These are phyloP conservation scores for Aspergillus caelatus DNA, from an alignment of 2,329 filamentous ascomycete species.

Conservation along the genomic window DNA sequence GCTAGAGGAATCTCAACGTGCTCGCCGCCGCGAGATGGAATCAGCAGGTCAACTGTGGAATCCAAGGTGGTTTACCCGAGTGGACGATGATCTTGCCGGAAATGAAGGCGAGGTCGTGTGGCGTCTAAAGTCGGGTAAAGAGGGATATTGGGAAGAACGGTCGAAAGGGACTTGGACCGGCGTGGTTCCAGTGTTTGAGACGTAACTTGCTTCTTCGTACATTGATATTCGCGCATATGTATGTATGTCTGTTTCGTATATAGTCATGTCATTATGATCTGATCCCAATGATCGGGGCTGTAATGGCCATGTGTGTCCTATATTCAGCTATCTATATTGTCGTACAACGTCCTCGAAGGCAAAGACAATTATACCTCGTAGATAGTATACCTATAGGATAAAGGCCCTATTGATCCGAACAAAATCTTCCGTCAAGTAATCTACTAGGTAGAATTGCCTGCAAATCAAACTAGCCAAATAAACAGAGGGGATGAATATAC, in stretches of 20 bases:
- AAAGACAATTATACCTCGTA: background rate
- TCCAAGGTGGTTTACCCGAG: conserved; percentile 82
- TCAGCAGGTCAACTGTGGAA: conserved; percentile 70
- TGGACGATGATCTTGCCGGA: conserved; percentile 44
- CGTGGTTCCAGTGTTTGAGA: conserved; percentile 58
- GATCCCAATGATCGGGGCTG: background rate
- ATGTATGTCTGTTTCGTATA: background rate
- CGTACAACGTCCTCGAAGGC: background rate
- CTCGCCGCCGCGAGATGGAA: conserved; percentile 74
- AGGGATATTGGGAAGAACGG: conserved; percentile 92
- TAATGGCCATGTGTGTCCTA: background rate
- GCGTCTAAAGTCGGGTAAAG: conserved; percentile 77
- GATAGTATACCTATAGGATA: background rate
- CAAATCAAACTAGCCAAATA: background rate
- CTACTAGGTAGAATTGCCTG: background rate
- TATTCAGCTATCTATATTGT: background rate
- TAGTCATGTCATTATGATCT: background rate
- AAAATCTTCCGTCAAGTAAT: background rate
- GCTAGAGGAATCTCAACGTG: conserved; percentile 83
- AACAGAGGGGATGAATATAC: background rate
- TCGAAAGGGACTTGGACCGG: conserved; percentile 67
- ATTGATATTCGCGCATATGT: background rate
- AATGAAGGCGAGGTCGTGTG: conserved; percentile 54
- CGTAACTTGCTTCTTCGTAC: background rate
- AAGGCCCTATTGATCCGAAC: background rate